A percentile compares a stretch with the other conserved stretches of the same genome.
These are phyloP conservation scores for Rosa multiflora DNA, from an alignment of 306 rosid genomes.

Conservation along the genomic window DNA sequence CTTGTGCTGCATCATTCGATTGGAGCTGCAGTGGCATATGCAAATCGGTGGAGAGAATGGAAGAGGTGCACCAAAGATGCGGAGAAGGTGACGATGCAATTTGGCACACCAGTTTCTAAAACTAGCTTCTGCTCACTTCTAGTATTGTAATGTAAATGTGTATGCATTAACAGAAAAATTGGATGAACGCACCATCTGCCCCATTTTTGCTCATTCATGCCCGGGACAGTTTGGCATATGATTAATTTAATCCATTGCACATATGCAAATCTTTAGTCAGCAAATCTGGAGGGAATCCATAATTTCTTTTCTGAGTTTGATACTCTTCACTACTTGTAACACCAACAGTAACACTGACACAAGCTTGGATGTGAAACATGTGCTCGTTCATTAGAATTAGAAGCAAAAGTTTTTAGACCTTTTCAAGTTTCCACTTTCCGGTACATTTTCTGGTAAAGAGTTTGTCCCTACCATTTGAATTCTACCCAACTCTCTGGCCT, in stretches of 20 bases:
- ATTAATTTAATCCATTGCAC: constrained; percentile 36
- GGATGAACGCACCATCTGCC: constrained; percentile 35
- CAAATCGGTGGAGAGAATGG: constrained; percentile 70
- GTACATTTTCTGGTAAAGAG: not conserved
- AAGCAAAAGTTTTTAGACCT: not conserved
- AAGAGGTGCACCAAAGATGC: constrained; percentile 54
- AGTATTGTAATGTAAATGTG: constrained; percentile 27
- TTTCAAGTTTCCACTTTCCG: too few species aligned
- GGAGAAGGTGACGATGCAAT: constrained; percentile 63
- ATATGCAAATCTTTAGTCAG: constrained; percentile 4
- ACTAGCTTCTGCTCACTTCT: not conserved
- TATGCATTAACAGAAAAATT: constrained; percentile 1
- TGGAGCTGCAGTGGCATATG: constrained; percentile 71
- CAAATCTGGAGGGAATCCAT: not conserved
- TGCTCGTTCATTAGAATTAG: not conserved
- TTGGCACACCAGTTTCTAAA: constrained; percentile 59
- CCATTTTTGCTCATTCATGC: constrained; percentile 36
- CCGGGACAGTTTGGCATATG: constrained; percentile 41
- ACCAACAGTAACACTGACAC: not conserved
- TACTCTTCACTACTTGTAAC: not conserved
- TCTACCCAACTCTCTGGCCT: not conserved
- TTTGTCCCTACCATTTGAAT: not conserved
- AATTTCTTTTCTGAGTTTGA: not conserved
- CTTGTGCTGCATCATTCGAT: constrained; percentile 60
- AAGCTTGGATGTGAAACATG: not conserved